Percentiles rank a stretch among this genome's conserved stretches.
Evolutionary conservation across 2,329 filamentous ascomycete genomes (phyloP).

Genomic region (Talaromyces rugulosus): DNA sequence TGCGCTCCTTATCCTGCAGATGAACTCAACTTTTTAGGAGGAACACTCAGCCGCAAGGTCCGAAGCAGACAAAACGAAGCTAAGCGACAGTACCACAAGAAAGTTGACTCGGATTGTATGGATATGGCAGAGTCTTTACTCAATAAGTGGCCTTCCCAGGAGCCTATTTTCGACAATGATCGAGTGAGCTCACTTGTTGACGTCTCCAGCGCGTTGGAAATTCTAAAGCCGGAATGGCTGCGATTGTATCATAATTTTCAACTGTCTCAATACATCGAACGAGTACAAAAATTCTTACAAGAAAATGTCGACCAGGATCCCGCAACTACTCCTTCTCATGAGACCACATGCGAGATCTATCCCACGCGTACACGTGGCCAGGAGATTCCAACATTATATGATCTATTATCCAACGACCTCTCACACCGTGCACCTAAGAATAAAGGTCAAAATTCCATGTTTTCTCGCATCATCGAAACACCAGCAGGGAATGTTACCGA

Average conservation of each 20-base stretch:
- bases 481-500: neutral
- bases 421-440: neutral
- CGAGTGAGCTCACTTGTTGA: constrained; percentile 26
- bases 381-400: constrained; percentile 2
- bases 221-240: constrained; percentile 45
- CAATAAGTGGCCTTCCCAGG: constrained; percentile 44
- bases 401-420: constrained; percentile 12
- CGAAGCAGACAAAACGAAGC: neutral
- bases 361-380: neutral
- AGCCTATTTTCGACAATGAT: constrained; percentile 25
- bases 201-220: constrained; percentile 32
- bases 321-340: neutral
- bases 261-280: constrained; percentile 40
- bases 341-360: neutral
- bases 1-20: neutral
- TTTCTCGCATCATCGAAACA: neutral
- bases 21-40: neutral
- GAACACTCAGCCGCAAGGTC: neutral
- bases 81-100: constrained; percentile 23
- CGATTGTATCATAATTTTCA: constrained; percentile 47
- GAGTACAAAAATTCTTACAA: constrained; percentile 43
- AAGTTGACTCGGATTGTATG: constrained; percentile 32
- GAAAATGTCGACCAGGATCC: neutral
- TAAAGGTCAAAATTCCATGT: neutral
- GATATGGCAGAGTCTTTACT: constrained; percentile 40